These are phyloP conservation scores for Erythrobasidium hasegawianum DNA, from an alignment of 1,284 basidiomycete species.

Conservation along the genomic window DNA sequence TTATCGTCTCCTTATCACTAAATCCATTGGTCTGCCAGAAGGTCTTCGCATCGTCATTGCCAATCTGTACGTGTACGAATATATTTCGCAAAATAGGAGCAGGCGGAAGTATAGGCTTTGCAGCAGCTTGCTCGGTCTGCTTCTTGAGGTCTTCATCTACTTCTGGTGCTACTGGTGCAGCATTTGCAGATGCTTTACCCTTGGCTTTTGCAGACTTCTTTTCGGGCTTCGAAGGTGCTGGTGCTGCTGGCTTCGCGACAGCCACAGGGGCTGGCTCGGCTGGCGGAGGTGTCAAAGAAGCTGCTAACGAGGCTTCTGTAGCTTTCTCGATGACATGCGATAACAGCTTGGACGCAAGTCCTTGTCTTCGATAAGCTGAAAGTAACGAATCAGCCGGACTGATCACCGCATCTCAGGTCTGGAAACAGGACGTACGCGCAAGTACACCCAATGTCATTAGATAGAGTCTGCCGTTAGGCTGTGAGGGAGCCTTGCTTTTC, in stretches of 20 bases:
- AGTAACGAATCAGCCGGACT: not conserved
- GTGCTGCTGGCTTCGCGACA: conserved; percentile 32
- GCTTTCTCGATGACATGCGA: conserved; percentile 45
- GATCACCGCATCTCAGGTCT: not conserved
- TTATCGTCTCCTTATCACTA: conserved; percentile 39
- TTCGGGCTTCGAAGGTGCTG: conserved; percentile 32
- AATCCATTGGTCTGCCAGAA: conserved; percentile 51
- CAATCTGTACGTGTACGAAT: conserved; percentile 50
- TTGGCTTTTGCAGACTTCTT: conserved; percentile 44
- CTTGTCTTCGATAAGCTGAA: conserved; percentile 50
- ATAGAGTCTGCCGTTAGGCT: conserved; percentile 46
- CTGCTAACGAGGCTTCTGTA: conserved; percentile 45
- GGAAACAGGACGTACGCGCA: conserved; percentile 34
- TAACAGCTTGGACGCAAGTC: conserved; percentile 48
- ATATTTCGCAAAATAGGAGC: conserved; percentile 42
- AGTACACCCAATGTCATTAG: conserved; percentile 52
- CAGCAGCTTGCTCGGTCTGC: conserved; percentile 33
- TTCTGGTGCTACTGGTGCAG: conserved; percentile 37
- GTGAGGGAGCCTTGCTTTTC: conserved; percentile 2
- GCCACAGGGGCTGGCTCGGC: conserved; percentile 37
- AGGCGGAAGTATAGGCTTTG: conserved; percentile 34
- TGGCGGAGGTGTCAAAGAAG: conserved; percentile 26
- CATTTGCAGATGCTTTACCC: conserved; percentile 21
- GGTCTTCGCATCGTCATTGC: conserved; percentile 47
- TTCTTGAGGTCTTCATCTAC: conserved; percentile 30